Percentiles rank a stretch among this genome's conserved stretches.
phyloP scores from a whole-genome alignment of 2,329 filamentous ascomycete species.

The Hypoxylon sp. region DNA sequence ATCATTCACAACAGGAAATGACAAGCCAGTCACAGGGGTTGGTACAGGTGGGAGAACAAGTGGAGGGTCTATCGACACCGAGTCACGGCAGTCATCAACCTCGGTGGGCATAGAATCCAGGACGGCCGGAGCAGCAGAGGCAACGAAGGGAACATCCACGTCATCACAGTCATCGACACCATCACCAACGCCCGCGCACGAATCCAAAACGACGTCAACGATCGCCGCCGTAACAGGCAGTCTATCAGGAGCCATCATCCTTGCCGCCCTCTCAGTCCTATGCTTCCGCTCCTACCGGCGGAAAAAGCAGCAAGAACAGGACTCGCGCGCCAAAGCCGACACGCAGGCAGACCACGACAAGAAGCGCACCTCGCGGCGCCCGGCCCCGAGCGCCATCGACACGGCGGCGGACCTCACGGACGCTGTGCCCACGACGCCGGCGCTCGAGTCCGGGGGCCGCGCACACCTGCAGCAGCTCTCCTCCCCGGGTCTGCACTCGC shows the following conservation, averaged over 20 bases:
- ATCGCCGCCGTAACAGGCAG: slow-evolving; percentile 39
- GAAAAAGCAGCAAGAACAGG: slow-evolving; percentile 32
- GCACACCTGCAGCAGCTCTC: no score
- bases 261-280: slow-evolving; percentile 35
- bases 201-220: slow-evolving; percentile 12
- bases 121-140: not conserved
- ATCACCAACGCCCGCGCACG: slow-evolving; percentile 5
- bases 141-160: not conserved
- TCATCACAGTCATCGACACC: not conserved
- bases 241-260: slow-evolving; percentile 38
- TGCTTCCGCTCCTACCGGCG: slow-evolving; percentile 37
- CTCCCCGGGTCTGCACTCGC: slow-evolving; percentile 29
- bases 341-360: not conserved
- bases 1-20: no score
- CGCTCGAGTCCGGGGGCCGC: slow-evolving; percentile 37
- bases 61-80: not conserved
- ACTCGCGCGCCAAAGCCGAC: not conserved
- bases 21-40: no score
- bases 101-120: not conserved
- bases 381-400: slow-evolving; percentile 23
- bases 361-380: slow-evolving; percentile 5
- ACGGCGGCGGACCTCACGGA: slow-evolving; percentile 20
- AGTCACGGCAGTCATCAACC: not conserved
- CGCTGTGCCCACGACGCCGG: slow-evolving; percentile 37
- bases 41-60: no score